Percentiles rank a stretch among this genome's conserved stretches.
Evolutionary conservation across 2,329 filamentous ascomycete genomes (phyloP).

Genomic region (Huntiella moniliformis): DNA sequence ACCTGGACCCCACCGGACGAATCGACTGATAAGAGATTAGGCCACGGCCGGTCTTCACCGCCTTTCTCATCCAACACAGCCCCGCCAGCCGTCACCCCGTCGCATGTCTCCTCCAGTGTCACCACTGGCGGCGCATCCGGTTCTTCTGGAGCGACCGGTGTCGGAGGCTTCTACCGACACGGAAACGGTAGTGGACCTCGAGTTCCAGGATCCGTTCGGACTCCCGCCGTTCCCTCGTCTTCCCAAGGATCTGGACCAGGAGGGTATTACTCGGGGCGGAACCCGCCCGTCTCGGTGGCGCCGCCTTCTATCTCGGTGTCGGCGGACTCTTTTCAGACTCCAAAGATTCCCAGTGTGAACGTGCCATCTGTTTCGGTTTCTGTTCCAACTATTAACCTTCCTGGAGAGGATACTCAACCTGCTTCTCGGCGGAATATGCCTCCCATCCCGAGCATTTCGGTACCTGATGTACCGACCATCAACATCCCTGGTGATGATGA

Average conservation of each 20-base stretch:
- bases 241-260: conserved; percentile 1
- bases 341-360: conserved; percentile 3
- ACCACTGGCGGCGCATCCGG: not conserved
- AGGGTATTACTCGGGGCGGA: not conserved
- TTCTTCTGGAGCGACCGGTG: conserved; percentile 1
- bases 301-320: conserved; percentile 37
- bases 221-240: conserved; percentile 1
- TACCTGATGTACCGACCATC: conserved; percentile 22
- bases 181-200: conserved; percentile 4
- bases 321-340: conserved; percentile 23
- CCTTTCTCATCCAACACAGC: conserved; percentile 8
- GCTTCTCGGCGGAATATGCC: conserved; percentile 1
- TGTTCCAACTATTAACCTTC: conserved; percentile 8
- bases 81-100: conserved; percentile 1
- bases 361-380: not conserved
- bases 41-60: conserved; percentile 11
- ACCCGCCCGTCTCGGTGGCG: conserved; percentile 16
- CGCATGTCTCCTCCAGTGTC: not conserved
- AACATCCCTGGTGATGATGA: conserved; percentile 27
- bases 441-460: conserved; percentile 28
- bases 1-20: conserved; percentile 59
- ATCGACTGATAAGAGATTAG: conserved; percentile 45
- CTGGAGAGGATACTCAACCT: not conserved
- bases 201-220: conserved; percentile 2
- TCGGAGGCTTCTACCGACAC: conserved; percentile 5